phyloP scores from a whole-genome alignment of 768 basidiomycete species.

The Amanita polypyramis region DNA sequence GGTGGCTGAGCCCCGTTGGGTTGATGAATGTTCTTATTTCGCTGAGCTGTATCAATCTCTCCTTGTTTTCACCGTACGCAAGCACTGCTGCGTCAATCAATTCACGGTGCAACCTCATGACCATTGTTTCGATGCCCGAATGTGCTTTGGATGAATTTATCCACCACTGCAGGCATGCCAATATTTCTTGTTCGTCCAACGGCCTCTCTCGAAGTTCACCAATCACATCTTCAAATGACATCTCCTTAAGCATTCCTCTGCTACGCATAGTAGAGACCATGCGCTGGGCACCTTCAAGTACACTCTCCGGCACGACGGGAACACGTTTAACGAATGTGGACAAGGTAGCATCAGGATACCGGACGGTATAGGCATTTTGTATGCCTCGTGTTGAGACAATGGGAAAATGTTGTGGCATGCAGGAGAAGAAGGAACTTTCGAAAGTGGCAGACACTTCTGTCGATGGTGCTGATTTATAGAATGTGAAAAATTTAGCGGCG shows the following conservation, averaged over 20 bases:
- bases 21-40: conserved; percentile 66
- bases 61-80: conserved; percentile 26
- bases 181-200: conserved; percentile 59
- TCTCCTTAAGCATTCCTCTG: conserved; percentile 57
- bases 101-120: conserved; percentile 39
- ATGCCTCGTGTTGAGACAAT: conserved; percentile 74
- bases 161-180: conserved; percentile 90
- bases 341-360: conserved; percentile 64
- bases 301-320: conserved; percentile 57
- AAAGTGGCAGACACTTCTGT: conserved; percentile 61
- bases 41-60: conserved; percentile 59
- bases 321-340: conserved; percentile 67
- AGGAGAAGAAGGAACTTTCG: conserved; percentile 72
- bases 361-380: conserved; percentile 51
- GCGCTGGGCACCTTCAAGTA: conserved; percentile 42
- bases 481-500: conserved; percentile 83
- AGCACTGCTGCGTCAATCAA: conserved; percentile 69
- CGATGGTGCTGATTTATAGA: conserved; percentile 80
- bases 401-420: conserved; percentile 43
- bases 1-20: conserved; percentile 37
- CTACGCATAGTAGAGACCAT: conserved; percentile 55
- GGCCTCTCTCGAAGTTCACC: conserved; percentile 63
- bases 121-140: conserved; percentile 22
- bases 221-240: conserved; percentile 78
- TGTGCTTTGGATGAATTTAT: conserved; percentile 28